Percentiles rank a stretch among this genome's conserved stretches.
These are phyloP conservation scores for Camptophora hylomeconis DNA, from an alignment of 2,329 filamentous ascomycete genomes.

Conservation along the genomic window DNA sequence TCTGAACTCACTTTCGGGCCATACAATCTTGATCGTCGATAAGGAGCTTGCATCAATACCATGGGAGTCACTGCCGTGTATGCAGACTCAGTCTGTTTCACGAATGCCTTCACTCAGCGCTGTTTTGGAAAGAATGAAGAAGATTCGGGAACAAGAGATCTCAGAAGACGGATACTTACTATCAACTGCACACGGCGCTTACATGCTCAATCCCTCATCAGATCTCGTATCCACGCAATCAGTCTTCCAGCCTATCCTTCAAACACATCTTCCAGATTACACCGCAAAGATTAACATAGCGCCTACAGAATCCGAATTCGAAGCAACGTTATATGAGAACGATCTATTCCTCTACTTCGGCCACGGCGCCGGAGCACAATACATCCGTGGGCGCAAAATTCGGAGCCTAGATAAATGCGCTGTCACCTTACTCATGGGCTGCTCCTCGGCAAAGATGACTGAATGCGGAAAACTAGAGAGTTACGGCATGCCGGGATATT, in stretches of 20 bases:
- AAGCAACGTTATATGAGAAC: conserved; percentile 48
- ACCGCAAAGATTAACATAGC: conserved; percentile 38
- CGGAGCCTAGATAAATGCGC: conserved; percentile 67
- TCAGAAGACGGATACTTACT: conserved; percentile 5
- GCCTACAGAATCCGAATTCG: conserved; percentile 69
- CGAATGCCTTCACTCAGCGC: conserved; percentile 77
- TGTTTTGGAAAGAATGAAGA: conserved; percentile 57
- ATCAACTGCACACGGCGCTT: conserved; percentile 32
- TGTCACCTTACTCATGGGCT: conserved; percentile 83
- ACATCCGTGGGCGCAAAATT: conserved; percentile 74
- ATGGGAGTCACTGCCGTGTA: conserved; percentile 88
- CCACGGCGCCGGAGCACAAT: conserved; percentile 88
- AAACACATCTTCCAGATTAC: conserved; percentile 8
- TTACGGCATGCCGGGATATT: conserved; percentile 81
- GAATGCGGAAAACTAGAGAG: conserved; percentile 81
- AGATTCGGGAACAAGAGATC: conserved; percentile 15
- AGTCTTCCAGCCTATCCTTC: conserved; percentile 47
- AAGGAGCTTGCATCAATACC: conserved; percentile 84
- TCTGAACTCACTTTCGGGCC: conserved; percentile 27
- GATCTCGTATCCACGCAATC: conserved; percentile 71
- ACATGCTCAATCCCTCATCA: conserved; percentile 77
- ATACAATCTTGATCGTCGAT: conserved; percentile 83
- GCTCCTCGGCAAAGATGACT: conserved; percentile 68
- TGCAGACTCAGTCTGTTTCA: conserved; percentile 66
- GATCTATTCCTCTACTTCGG: conserved; percentile 87